Conservation (phyloP, 345 rosid species). For the Gossypium stocksii region DNA sequence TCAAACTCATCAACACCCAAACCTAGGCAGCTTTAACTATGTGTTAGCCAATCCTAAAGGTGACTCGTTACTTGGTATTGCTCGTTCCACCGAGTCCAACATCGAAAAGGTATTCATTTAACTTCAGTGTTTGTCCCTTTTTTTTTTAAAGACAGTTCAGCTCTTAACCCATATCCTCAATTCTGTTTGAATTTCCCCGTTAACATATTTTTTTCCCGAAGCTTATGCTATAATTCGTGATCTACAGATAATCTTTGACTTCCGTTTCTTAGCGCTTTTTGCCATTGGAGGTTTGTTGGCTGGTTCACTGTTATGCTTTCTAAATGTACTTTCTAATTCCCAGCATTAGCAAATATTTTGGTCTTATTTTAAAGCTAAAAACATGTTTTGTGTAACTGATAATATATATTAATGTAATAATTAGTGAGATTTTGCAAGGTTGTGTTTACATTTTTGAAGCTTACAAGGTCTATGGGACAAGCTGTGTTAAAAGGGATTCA, state of each 20-base stretch:
- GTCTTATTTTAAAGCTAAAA: background rate
- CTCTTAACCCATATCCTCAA: too few species aligned
- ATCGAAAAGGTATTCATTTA: conserved; percentile 55
- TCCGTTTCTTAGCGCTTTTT: conserved; percentile 80
- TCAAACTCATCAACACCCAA: conserved; percentile 11
- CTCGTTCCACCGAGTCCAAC: conserved; percentile 62
- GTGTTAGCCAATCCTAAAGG: conserved; percentile 28
- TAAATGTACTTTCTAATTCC: conserved; percentile 53
- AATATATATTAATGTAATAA: background rate
- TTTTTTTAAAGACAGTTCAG: too few species aligned
- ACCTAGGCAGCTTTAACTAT: conserved; percentile 24
- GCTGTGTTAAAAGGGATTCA: conserved; percentile 77
- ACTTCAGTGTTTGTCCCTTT: background rate
- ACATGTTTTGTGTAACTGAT: background rate
- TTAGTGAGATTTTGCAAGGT: conserved; percentile 39
- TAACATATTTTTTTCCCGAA: background rate
- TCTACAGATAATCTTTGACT: conserved; percentile 72
- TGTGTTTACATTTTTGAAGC: conserved; percentile 73
- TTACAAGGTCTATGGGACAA: conserved; percentile 75
- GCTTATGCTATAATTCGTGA: background rate
- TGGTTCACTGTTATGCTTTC: conserved; percentile 82
- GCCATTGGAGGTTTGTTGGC: conserved; percentile 85
- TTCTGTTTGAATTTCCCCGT: too few species aligned
- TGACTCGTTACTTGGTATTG: conserved; percentile 32
- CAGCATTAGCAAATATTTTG: background rate